Percentiles rank a stretch among this genome's conserved stretches.
Evolutionary conservation across 345 rosid genomes (phyloP).

Genomic region (Stellera chamaejasme): DNA sequence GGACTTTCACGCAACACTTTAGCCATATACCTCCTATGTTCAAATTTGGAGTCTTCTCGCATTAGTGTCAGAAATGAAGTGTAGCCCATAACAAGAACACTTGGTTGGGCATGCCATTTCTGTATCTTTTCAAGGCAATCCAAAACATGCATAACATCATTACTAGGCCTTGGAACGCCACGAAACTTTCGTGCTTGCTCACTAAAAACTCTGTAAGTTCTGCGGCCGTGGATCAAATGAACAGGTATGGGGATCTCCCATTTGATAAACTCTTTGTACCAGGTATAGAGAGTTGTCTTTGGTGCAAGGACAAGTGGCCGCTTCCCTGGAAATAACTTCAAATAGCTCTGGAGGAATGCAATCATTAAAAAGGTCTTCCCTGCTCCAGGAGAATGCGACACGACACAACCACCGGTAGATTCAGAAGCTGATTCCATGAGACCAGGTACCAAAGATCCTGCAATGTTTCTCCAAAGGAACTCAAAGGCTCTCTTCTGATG

Average conservation of each 20-base stretch:
- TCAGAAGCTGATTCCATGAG: slow-evolving; percentile 42
- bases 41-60: slow-evolving; percentile 77
- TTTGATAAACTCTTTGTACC: slow-evolving; percentile 94
- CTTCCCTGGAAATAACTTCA: slow-evolving; percentile 77
- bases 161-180: slow-evolving; percentile 57
- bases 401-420: slow-evolving; percentile 75
- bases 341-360: slow-evolving; percentile 82
- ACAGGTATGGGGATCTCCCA: slow-evolving; percentile 83
- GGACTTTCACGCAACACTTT: slow-evolving; percentile 86
- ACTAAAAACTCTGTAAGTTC: slow-evolving; percentile 50
- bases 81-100: slow-evolving; percentile 97
- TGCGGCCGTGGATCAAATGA: slow-evolving; percentile 80
- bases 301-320: slow-evolving; percentile 90
- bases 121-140: slow-evolving; percentile 89
- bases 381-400: slow-evolving; percentile 94
- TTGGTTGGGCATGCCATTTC: slow-evolving; percentile 87
- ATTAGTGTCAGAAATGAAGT: slow-evolving; percentile 80
- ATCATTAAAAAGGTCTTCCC: slow-evolving; percentile 90
- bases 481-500: slow-evolving; percentile 90
- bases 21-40: slow-evolving; percentile 76
- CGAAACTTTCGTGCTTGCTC: slow-evolving; percentile 25
- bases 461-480: slow-evolving; percentile 75
- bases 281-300: slow-evolving; percentile 83
- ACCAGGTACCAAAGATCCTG: slow-evolving; percentile 66
- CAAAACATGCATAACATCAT: slow-evolving; percentile 79